Conservation (phyloP, 2,329 filamentous ascomycete genomes). For the Eutypa lata region DNA sequence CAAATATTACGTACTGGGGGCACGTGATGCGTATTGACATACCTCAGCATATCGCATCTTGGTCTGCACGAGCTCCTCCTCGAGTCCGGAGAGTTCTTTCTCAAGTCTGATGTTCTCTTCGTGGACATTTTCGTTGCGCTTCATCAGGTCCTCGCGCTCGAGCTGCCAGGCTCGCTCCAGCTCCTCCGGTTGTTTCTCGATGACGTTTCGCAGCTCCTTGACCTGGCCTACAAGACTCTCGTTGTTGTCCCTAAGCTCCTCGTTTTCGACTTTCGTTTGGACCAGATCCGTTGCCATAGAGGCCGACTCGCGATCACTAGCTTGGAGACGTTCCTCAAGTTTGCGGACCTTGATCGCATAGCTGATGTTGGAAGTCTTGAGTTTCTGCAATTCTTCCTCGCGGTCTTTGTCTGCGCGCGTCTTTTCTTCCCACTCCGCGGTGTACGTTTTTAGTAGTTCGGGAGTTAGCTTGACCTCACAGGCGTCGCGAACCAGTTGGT, state of each 20-base stretch:
- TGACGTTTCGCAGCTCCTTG: conserved; percentile 77
- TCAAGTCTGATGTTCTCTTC: conserved; percentile 87
- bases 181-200: conserved; percentile 85
- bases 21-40: conserved; percentile 34
- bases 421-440: conserved; percentile 88
- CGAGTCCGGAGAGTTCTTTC: conserved; percentile 86
- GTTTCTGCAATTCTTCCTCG: conserved; percentile 73
- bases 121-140: conserved; percentile 87
- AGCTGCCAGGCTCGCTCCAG: conserved; percentile 77
- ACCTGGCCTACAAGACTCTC: conserved; percentile 85
- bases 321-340: conserved; percentile 84
- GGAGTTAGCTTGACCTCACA: conserved; percentile 83
- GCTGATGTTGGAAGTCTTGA: conserved; percentile 64
- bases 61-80: conserved; percentile 85
- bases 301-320: conserved; percentile 86
- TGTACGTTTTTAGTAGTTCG: conserved; percentile 77
- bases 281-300: conserved; percentile 88
- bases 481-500: conserved; percentile 88
- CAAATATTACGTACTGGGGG: conserved; percentile 1
- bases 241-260: conserved; percentile 83
- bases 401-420: conserved; percentile 77
- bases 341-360: conserved; percentile 75
- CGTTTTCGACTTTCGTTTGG: conserved; percentile 88
- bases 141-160: conserved; percentile 90
- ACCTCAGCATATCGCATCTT: conserved; percentile 97